Percentiles rank a stretch among this genome's conserved stretches.
Evolutionary conservation across 305 asterid species (phyloP).

Genomic region (Fraxinus platypoda): DNA sequence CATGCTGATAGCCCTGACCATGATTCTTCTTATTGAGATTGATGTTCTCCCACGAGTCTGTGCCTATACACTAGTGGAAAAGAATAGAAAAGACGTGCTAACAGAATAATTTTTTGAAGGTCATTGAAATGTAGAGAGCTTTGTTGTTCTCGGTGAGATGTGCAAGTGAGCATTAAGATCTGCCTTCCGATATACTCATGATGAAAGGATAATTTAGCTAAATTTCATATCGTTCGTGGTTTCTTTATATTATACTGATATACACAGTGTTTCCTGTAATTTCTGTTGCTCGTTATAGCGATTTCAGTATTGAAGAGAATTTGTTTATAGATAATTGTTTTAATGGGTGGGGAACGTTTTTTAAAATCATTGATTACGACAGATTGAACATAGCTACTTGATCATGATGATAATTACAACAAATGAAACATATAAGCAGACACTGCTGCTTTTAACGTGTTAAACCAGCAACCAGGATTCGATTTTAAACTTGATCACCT

Average conservation of each 20-base stretch:
- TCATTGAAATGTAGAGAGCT: slow-evolving; percentile 16
- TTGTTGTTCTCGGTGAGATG: slow-evolving; percentile 2
- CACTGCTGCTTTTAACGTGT: too few species aligned
- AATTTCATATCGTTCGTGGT: slow-evolving; percentile 8
- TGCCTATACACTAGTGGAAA: slow-evolving; percentile 5
- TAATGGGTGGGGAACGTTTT: not conserved
- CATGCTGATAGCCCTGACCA: slow-evolving; percentile 29
- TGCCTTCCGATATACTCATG: not conserved
- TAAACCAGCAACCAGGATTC: not conserved
- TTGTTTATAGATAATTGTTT: not conserved
- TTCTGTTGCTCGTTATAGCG: not conserved
- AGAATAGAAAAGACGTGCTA: slow-evolving; percentile 14
- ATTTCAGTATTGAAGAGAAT: not conserved
- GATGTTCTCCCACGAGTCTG: not conserved
- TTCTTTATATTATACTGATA: not conserved
- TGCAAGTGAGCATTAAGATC: not conserved
- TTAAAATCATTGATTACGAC: not conserved
- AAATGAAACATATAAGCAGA: not conserved
- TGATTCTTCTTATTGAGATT: slow-evolving; percentile 40
- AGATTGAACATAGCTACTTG: not conserved
- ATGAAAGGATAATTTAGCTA: slow-evolving; percentile 8
- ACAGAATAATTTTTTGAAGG: slow-evolving; percentile 17
- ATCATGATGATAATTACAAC: not conserved
- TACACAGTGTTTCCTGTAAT: not conserved
- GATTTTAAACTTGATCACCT: not conserved